phyloP scores from a whole-genome alignment of 768 basidiomycete species.

The Boletus reticuloceps region DNA sequence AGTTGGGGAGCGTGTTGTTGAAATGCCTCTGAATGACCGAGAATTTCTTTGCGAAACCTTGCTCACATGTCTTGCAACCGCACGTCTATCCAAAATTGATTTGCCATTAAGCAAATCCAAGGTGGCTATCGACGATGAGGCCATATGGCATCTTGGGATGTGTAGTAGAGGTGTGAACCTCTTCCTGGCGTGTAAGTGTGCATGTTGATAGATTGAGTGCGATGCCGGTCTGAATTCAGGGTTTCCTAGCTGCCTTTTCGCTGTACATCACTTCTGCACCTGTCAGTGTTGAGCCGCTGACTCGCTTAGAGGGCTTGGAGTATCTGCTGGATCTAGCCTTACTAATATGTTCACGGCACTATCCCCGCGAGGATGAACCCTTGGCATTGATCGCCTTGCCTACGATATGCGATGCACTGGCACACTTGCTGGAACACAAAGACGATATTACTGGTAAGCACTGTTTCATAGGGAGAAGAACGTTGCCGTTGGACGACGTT shows the following conservation, averaged over 20 bases:
- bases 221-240: neutral
- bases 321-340: conserved; percentile 50
- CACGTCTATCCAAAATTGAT: conserved; percentile 10
- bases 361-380: conserved; percentile 46
- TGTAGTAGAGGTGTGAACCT: conserved; percentile 31
- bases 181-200: conserved; percentile 40
- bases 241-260: conserved; percentile 44
- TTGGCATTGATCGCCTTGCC: conserved; percentile 50
- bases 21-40: neutral
- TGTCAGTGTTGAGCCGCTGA: conserved; percentile 33
- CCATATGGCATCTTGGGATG: conserved; percentile 38
- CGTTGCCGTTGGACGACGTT: neutral
- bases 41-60: conserved; percentile 34
- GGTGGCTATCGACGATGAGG: conserved; percentile 29
- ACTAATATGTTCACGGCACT: conserved; percentile 45
- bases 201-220: neutral
- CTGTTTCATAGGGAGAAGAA: neutral
- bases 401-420: conserved; percentile 49
- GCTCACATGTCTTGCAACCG: conserved; percentile 35
- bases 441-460: conserved; percentile 29
- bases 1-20: conserved; percentile 15
- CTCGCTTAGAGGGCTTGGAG: conserved; percentile 42
- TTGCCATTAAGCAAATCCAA: conserved; percentile 2
- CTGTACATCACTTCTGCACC: conserved; percentile 37
- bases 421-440: conserved; percentile 33